phyloP scores from a whole-genome alignment of 805 yeast species.

The Candida jianshihensis region DNA sequence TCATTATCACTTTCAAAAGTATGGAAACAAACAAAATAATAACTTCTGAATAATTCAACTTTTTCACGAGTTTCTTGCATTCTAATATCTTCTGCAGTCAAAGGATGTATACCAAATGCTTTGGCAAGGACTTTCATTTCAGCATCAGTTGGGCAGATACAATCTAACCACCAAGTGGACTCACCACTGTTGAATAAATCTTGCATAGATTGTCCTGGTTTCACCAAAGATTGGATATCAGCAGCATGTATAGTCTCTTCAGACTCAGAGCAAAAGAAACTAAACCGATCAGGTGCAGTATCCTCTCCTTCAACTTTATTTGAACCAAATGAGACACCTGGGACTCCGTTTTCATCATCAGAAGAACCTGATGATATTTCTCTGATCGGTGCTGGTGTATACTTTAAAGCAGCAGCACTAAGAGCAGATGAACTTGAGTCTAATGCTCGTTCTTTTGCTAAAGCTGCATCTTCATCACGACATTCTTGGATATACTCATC shows the following conservation, averaged over 20 bases:
- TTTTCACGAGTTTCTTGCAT: conserved; percentile 97
- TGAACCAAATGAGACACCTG: conserved; percentile 34
- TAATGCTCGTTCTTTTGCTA: conserved; percentile 18
- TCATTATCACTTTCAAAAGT: conserved; percentile 85
- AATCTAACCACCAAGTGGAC: conserved; percentile 95
- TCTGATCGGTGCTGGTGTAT: conserved; percentile 39
- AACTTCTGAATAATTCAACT: conserved; percentile 83
- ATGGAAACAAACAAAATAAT: conserved; percentile 95
- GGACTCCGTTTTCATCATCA: conserved; percentile 6
- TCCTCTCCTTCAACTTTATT: conserved; percentile 31
- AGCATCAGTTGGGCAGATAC: conserved; percentile 87
- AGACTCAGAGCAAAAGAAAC: conserved; percentile 72
- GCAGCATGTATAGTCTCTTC: conserved; percentile 89
- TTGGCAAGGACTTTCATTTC: conserved; percentile 91
- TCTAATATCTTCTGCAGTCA: conserved; percentile 94
- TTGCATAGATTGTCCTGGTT: conserved; percentile 56
- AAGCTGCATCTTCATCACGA: conserved; percentile 37
- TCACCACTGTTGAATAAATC: conserved; percentile 65
- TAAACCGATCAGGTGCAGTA: conserved; percentile 65
- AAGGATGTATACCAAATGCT: conserved; percentile 95
- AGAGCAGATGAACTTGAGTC: conserved; percentile 31
- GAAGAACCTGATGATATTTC: conserved; percentile 2
- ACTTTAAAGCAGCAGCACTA: conserved; percentile 48
- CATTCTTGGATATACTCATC: conserved; percentile 71
- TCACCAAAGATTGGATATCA: conserved; percentile 70